Conservation (phyloP, 129 eudicot genomes). For the Saposhnikovia divaricata region DNA sequence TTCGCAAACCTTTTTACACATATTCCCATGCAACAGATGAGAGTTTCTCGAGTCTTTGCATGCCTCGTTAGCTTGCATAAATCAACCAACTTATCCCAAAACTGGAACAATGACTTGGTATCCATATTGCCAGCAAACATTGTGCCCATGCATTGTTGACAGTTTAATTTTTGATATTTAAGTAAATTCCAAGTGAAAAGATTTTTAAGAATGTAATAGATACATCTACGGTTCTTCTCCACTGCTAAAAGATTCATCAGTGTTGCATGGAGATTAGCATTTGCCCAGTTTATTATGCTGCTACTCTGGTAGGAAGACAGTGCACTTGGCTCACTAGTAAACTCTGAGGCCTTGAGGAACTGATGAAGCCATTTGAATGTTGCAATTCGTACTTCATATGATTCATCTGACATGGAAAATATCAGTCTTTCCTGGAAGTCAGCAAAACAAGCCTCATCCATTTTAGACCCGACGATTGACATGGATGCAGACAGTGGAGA, state of each 20-base stretch:
- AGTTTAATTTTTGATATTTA: slow-evolving; percentile 24
- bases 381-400: slow-evolving; percentile 86
- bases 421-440: slow-evolving; percentile 43
- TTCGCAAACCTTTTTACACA: slow-evolving; percentile 53
- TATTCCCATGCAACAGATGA: slow-evolving; percentile 80
- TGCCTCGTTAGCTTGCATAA: slow-evolving; percentile 52
- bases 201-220: slow-evolving; percentile 61
- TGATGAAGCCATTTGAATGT: slow-evolving; percentile 81
- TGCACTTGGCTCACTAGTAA: slow-evolving; percentile 16
- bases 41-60: slow-evolving; percentile 58
- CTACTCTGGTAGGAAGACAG: slow-evolving; percentile 17
- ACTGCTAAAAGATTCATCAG: slow-evolving; percentile 42
- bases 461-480: slow-evolving; percentile 18
- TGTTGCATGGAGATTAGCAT: slow-evolving; percentile 47
- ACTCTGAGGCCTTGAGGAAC: slow-evolving; percentile 43
- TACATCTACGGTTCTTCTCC: slow-evolving; percentile 76
- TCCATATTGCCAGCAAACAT: slow-evolving; percentile 44
- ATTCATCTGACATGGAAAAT: slow-evolving; percentile 52
- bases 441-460: slow-evolving; percentile 20
- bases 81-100: slow-evolving; percentile 67
- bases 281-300: slow-evolving; percentile 35
- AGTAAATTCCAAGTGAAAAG: slow-evolving; percentile 67
- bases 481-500: slow-evolving; percentile 23
- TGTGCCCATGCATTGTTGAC: slow-evolving; percentile 18
- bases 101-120: slow-evolving; percentile 33